A percentile compares a stretch with the other conserved stretches of the same genome.
Conservation (phyloP, 257 asterid genomes). For the Euphrasia confusa region DNA sequence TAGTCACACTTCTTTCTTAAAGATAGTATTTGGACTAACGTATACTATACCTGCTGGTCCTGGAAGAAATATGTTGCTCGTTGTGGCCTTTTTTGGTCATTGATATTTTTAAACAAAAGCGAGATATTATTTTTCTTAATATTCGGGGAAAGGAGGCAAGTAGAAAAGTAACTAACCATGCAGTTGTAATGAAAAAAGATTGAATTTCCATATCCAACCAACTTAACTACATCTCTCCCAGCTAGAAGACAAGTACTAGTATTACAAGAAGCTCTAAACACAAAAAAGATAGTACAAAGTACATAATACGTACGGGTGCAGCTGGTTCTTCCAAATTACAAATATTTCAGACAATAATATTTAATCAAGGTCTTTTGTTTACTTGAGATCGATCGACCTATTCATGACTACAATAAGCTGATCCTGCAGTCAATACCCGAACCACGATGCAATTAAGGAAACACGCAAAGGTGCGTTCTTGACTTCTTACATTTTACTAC, state of each 20-base stretch:
- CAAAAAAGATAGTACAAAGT: too few species aligned
- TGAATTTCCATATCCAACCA: conserved; percentile 19
- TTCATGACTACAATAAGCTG: not conserved
- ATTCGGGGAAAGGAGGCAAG: too few species aligned
- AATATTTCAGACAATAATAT: not conserved
- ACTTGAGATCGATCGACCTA: conserved; percentile 16
- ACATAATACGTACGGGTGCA: not conserved
- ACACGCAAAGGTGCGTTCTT: conserved; percentile 73
- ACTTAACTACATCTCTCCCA: conserved; percentile 12
- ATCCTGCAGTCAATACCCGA: conserved; percentile 80
- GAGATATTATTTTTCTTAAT: too few species aligned
- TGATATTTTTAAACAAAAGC: too few species aligned
- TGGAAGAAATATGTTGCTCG: too few species aligned
- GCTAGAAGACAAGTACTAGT: conserved; percentile 17
- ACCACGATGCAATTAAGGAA: conserved; percentile 44
- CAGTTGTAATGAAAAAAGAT: not conserved
- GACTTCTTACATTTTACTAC: conserved; percentile 43
- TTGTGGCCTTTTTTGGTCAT: too few species aligned
- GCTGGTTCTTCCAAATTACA: conserved; percentile 12
- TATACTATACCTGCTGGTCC: too few species aligned
- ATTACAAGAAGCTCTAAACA: conserved; percentile 10
- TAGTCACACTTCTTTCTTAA: too few species aligned
- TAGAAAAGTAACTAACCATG: not conserved
- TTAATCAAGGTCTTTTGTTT: conserved; percentile 27
- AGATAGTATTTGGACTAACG: too few species aligned